Evolutionary conservation across 352 stramenopile genomes (phyloP).

Genomic region (Aphanomyces cochlioides): DNA sequence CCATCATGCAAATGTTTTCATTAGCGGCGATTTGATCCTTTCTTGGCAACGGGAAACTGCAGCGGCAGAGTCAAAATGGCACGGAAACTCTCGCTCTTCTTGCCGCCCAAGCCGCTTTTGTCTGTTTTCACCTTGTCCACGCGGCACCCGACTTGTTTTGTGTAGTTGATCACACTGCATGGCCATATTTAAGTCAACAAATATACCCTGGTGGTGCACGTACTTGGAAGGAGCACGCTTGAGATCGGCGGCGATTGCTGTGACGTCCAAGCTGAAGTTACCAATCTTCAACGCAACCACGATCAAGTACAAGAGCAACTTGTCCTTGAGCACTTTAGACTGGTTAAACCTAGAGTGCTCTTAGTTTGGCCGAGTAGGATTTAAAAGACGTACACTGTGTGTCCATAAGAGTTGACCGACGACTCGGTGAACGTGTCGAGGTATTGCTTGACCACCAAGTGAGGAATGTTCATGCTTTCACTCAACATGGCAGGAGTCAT

Average conservation of each 20-base stretch:
- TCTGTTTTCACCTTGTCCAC: conserved; percentile 73
- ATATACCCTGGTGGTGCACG: background rate
- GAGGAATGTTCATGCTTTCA: conserved; percentile 69
- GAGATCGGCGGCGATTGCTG: conserved; percentile 59
- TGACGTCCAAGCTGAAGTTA: conserved; percentile 69
- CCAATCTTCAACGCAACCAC: conserved; percentile 71
- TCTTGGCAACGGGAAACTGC: conserved; percentile 68
- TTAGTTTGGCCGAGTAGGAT: background rate
- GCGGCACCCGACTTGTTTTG: conserved; percentile 62
- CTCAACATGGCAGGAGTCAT: conserved; percentile 48
- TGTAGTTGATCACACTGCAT: conserved; percentile 38
- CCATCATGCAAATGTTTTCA: background rate
- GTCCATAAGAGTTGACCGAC: conserved; percentile 48
- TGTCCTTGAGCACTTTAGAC: conserved; percentile 77
- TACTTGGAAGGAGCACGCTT: conserved; percentile 54
- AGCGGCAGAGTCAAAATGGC: conserved; percentile 72
- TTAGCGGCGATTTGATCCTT: conserved; percentile 37
- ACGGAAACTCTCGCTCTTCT: conserved; percentile 56
- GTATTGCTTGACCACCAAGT: conserved; percentile 65
- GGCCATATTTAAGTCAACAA: conserved; percentile 15
- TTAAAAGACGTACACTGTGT: conserved; percentile 35
- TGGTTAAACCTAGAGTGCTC: conserved; percentile 46
- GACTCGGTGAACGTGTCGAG: conserved; percentile 66
- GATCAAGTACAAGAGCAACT: conserved; percentile 72
- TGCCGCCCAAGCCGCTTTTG: conserved; percentile 49